A percentile compares a stretch with the other conserved stretches of the same genome.
Evolutionary conservation across 2,329 filamentous ascomycete genomes (phyloP).

Genomic region (Cordyceps militaris): DNA sequence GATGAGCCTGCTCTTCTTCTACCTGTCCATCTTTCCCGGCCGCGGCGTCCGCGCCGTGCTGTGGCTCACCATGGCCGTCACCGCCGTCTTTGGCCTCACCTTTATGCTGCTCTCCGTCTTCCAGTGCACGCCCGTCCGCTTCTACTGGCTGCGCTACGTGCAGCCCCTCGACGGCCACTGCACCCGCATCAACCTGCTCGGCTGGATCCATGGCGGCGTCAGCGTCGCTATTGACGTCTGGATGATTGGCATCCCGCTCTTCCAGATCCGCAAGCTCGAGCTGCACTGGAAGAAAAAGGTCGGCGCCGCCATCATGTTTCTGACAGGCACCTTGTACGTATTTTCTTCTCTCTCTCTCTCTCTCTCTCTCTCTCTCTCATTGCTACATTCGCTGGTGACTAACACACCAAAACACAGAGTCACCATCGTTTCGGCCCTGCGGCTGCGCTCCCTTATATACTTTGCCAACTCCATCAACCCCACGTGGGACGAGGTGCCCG

Average conservation of each 20-base stretch:
- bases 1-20: constrained; percentile 47
- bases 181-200: constrained; percentile 40
- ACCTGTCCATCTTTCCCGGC: constrained; percentile 46
- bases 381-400: too few species aligned
- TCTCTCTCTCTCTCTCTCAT: too few species aligned
- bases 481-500: constrained; percentile 17
- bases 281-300: constrained; percentile 43
- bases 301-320: constrained; percentile 43
- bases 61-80: constrained; percentile 35
- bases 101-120: constrained; percentile 42
- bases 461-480: constrained; percentile 18
- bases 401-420: constrained; percentile 13
- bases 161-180: constrained; percentile 39
- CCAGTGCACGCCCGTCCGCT: constrained; percentile 44
- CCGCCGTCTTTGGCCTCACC: constrained; percentile 30
- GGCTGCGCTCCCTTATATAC: constrained; percentile 16
- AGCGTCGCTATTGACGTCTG: constrained; percentile 46
- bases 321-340: constrained; percentile 40
- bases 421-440: constrained; percentile 18
- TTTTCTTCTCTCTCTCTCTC: too few species aligned
- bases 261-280: constrained; percentile 35
- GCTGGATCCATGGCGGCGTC: constrained; percentile 44
- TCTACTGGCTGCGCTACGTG: constrained; percentile 48
- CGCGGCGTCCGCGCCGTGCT: constrained; percentile 31
- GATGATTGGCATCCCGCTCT: constrained; percentile 45